phyloP scores from a whole-genome alignment of 805 yeast genomes.

The Myxozyma monticola region DNA sequence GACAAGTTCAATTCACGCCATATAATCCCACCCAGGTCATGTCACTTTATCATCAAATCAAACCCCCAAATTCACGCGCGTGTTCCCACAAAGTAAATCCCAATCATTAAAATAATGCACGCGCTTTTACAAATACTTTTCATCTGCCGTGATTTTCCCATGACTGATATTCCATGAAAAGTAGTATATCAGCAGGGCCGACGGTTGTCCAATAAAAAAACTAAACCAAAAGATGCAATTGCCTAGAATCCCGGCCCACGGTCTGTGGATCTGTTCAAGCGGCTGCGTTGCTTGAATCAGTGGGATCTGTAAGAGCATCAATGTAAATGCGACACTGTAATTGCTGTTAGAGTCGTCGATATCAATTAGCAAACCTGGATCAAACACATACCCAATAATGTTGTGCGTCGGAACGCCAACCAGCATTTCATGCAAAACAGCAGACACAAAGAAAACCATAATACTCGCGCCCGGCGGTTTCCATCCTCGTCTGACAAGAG shows the following conservation, averaged over 20 bases:
- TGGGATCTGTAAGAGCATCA: slow-evolving; percentile 48
- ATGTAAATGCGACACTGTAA: slow-evolving; percentile 43
- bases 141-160: slow-evolving; percentile 7
- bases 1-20: too few species aligned
- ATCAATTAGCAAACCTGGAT: neutral
- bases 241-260: slow-evolving; percentile 44
- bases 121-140: too few species aligned
- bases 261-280: slow-evolving; percentile 44
- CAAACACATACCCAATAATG: slow-evolving; percentile 41
- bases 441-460: slow-evolving; percentile 47
- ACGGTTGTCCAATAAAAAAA: slow-evolving; percentile 50
- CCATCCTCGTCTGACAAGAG: slow-evolving; percentile 42
- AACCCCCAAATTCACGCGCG: too few species aligned
- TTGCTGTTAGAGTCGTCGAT: neutral
- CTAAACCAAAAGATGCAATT: slow-evolving; percentile 51
- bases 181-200: slow-evolving; percentile 47
- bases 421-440: slow-evolving; percentile 48
- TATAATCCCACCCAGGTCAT: too few species aligned
- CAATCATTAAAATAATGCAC: slow-evolving; percentile 1
- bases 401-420: slow-evolving; percentile 51
- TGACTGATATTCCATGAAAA: slow-evolving; percentile 45
- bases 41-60: too few species aligned
- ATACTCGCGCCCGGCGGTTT: slow-evolving; percentile 37
- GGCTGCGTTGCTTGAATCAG: slow-evolving; percentile 46
- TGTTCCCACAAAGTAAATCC: too few species aligned